Evolutionary conservation across 2,329 filamentous ascomycete species (phyloP), one percentile per base, ranked within the genome.

Genomic region (Fusarium haematococcum): DNA sequence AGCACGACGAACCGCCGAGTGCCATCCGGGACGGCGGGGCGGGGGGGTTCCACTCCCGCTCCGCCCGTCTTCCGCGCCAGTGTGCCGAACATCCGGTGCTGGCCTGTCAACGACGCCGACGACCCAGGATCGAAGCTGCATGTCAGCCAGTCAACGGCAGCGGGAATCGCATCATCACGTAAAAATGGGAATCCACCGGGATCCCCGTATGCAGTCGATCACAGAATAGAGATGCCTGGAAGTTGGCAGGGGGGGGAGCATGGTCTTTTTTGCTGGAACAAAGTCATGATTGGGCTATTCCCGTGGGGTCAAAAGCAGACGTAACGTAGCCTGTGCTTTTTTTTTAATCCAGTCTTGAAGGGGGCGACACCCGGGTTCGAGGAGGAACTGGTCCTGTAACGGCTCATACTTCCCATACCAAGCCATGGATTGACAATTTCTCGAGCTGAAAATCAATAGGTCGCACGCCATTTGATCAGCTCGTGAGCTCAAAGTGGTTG

Each of bases 61-160:
- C 59, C 72, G 67, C 66, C 67, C 52, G 60, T 63, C 68, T 63
- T 70, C 70, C 65, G 75, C 76, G 71, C 76, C 75, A 77, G 67
- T 71, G 76, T 78, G 77, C 77, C 77, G 77, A 71, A 78, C 67
- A 69, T 75, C 76, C 77, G 77, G 66, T 60, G 33, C 56, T 69
- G 56, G 56, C 70, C 69, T 68, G 57, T 73, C 60, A 76, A 76
- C 58, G 67, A 66, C 67, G 57, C 71, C 72, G 75, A 75, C 71
- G 64, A 67, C 74, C 64, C 74, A 77, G 66, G 20, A 54, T 65
- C 43, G 30, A 50, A 63, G 39, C 57, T 74, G 71, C 65, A 67
- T 50, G 59, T 71, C 62, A 68, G 63, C 68, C 63, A 63, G 58
- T 68, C 67, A 54, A 65, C 57, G 45, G 37, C 33, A 32, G 25